These are phyloP conservation scores for Nepenthes alata DNA, from an alignment of 179 eudicot species.

Conservation along the genomic window DNA sequence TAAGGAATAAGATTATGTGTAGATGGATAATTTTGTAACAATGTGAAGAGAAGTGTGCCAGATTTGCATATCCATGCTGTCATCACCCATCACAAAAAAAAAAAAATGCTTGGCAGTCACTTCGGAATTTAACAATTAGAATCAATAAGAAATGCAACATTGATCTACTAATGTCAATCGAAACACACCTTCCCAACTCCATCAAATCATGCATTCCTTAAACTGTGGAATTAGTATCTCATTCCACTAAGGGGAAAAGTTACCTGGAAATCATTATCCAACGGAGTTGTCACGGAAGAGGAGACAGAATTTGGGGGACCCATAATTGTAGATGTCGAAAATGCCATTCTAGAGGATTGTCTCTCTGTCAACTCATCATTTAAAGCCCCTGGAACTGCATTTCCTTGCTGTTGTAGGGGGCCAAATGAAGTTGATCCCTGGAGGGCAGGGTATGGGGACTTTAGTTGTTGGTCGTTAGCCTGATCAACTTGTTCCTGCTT, in stretches of 20 bases:
- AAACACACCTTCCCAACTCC: no score
- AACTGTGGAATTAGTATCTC: no score
- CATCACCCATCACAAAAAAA: no score
- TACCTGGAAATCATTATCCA: slow-evolving; percentile 41
- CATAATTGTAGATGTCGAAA: slow-evolving; percentile 25
- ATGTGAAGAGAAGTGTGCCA: no score
- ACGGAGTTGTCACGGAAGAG: slow-evolving; percentile 20
- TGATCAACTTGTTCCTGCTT: slow-evolving; percentile 62
- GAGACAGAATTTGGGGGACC: slow-evolving; percentile 25
- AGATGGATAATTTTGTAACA: no score
- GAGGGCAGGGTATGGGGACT: slow-evolving; percentile 27
- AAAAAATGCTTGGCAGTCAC: no score
- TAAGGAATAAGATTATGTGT: no score
- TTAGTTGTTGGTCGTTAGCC: slow-evolving; percentile 45
- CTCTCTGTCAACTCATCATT: slow-evolving; percentile 45
- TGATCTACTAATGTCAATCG: no score
- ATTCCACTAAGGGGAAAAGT: not conserved
- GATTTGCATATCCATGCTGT: no score
- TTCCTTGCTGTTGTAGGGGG: slow-evolving; percentile 35
- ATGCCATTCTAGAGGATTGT: slow-evolving; percentile 37
- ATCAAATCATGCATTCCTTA: no score
- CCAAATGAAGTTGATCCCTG: slow-evolving; percentile 35
- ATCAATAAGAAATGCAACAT: no score
- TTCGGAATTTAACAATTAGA: no score
- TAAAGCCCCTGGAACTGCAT: slow-evolving; percentile 23